Conservation (phyloP, 495 filamentous ascomycete species). For the Talaromyces adpressus region DNA sequence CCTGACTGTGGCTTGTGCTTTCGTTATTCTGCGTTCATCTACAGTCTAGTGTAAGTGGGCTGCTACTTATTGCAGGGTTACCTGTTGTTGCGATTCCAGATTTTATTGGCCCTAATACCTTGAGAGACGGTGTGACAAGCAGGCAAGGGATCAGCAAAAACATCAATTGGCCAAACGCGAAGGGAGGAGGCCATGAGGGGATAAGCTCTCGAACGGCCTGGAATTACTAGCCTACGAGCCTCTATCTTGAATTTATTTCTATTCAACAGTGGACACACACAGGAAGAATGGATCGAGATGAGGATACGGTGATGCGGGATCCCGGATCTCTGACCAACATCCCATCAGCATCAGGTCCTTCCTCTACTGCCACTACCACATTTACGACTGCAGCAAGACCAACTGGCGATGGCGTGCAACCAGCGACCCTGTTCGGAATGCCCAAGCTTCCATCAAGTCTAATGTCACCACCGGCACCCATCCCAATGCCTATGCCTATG, state of each 20-base stretch:
- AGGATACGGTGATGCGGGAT: slow-evolving; percentile 37
- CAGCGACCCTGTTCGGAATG: not conserved
- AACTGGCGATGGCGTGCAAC: slow-evolving; percentile 9
- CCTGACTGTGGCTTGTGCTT: not conserved
- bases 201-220: slow-evolving; percentile 2
- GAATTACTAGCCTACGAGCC: not conserved
- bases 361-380: slow-evolving; percentile 15
- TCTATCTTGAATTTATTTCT: not conserved
- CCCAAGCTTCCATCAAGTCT: not conserved
- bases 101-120: not conserved
- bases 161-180: not conserved
- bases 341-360: slow-evolving; percentile 14
- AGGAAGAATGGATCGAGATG: slow-evolving; percentile 27
- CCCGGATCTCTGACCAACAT: slow-evolving; percentile 16
- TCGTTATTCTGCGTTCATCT: not conserved
- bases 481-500: not conserved
- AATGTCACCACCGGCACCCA: not conserved
- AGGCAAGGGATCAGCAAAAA: not conserved
- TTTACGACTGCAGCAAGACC: slow-evolving; percentile 14
- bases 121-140: not conserved
- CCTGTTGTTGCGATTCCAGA: not conserved
- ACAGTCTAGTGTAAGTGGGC: not conserved
- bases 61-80: not conserved
- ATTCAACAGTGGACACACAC: not conserved
- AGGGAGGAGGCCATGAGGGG: slow-evolving; percentile 6